Evolutionary conservation across 2,329 filamentous ascomycete genomes (phyloP).

Genomic region (Cadophora sp.): DNA sequence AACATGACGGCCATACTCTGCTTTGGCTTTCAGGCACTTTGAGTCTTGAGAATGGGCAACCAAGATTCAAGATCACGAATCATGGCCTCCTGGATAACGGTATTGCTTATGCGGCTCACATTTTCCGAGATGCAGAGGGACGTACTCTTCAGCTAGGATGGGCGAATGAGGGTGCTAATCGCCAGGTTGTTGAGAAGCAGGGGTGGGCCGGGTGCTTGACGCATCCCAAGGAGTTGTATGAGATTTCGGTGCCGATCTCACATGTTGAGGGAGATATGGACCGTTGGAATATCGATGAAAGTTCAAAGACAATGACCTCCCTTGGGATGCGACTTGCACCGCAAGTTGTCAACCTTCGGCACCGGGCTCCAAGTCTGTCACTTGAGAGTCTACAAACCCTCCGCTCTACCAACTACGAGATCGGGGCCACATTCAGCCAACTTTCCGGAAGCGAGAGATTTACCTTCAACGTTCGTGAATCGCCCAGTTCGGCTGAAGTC

Average conservation of each 20-base stretch:
- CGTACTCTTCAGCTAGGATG: constrained; percentile 34
- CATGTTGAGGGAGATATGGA: constrained; percentile 13
- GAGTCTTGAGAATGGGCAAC: constrained; percentile 29
- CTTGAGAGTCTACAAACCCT: constrained; percentile 21
- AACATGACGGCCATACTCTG: constrained; percentile 23
- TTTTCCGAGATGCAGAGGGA: constrained; percentile 34
- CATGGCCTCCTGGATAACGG: constrained; percentile 36
- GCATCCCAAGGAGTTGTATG: constrained; percentile 35
- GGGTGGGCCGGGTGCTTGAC: constrained; percentile 36
- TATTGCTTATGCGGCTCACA: constrained; percentile 34
- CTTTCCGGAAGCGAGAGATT: constrained; percentile 29
- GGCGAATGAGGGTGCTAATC: constrained; percentile 32
- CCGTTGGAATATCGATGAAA: constrained; percentile 31
- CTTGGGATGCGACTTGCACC: constrained; percentile 34
- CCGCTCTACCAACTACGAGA: constrained; percentile 27
- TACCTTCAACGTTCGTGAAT: constrained; percentile 32
- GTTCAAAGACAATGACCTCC: constrained; percentile 30
- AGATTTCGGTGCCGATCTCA: constrained; percentile 30
- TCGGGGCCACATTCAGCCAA: constrained; percentile 29
- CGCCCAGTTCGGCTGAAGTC: constrained; percentile 26
- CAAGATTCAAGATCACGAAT: constrained; percentile 31
- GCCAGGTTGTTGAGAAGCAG: constrained; percentile 26
- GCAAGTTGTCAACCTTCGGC: constrained; percentile 27
- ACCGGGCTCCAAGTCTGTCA: neutral
- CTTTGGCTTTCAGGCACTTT: constrained; percentile 32